These are phyloP conservation scores for Ceriops decandra DNA, from an alignment of 345 rosid species.

Conservation along the genomic window DNA sequence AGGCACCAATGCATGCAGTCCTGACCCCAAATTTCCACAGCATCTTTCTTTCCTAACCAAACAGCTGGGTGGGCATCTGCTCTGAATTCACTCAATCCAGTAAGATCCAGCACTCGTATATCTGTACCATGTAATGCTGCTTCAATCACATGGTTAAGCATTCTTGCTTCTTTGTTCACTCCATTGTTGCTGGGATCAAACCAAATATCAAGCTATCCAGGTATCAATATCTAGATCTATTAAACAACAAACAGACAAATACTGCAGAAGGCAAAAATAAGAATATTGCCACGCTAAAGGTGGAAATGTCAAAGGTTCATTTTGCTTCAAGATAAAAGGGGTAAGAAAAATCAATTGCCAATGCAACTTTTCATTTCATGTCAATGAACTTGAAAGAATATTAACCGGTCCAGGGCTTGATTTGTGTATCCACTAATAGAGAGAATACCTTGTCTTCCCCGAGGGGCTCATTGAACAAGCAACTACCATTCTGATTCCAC, in stretches of 20 bases:
- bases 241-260: not conserved
- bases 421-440: not conserved
- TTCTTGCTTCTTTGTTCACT: slow-evolving; percentile 83
- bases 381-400: not conserved
- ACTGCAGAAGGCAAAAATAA: too few relatives aligned
- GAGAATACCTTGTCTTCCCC: slow-evolving; percentile 55
- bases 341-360: not conserved
- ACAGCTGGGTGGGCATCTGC: slow-evolving; percentile 96
- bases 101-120: slow-evolving; percentile 61
- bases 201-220: slow-evolving; percentile 87
- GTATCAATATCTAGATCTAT: slow-evolving; percentile 24
- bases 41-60: slow-evolving; percentile 91
- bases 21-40: slow-evolving; percentile 87
- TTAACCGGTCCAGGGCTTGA: not conserved
- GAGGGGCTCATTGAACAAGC: slow-evolving; percentile 71
- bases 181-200: slow-evolving; percentile 88
- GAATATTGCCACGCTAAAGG: not conserved
- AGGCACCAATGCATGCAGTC: slow-evolving; percentile 99
- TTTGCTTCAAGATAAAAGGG: not conserved
- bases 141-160: slow-evolving; percentile 50
- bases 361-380: not conserved
- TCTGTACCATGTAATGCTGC: slow-evolving; percentile 41
- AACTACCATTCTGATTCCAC: slow-evolving; percentile 95
- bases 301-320: not conserved
- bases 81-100: slow-evolving; percentile 77